Conservation (phyloP, 441 rosid genomes). For the Breynia disticha region DNA sequence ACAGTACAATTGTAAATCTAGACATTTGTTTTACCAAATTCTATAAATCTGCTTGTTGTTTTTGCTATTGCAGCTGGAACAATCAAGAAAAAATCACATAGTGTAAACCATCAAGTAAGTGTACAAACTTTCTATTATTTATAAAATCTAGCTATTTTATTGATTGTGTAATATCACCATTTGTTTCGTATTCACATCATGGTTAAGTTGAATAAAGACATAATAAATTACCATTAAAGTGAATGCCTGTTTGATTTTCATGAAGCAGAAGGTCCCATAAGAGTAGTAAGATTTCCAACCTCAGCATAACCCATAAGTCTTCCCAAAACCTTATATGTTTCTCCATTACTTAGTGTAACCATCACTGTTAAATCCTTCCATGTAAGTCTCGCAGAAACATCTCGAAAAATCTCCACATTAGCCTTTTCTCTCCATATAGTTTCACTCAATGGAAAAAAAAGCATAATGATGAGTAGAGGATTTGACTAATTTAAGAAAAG, state of each 20-base stretch:
- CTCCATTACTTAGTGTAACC: conserved; percentile 66
- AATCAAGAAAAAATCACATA: no score
- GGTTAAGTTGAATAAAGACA: no score
- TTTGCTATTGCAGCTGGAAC: no score
- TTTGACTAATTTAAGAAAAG: neutral
- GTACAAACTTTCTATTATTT: no score
- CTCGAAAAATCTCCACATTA: conserved; percentile 49
- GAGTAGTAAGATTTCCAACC: conserved; percentile 77
- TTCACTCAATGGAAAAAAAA: conserved; percentile 77
- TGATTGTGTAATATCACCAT: no score
- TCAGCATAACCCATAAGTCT: conserved; percentile 88
- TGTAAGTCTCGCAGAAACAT: conserved; percentile 79
- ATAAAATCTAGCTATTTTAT: no score
- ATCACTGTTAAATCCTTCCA: conserved; percentile 94
- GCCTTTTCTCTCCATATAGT: conserved; percentile 71
- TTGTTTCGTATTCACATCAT: no score
- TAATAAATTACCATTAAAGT: conserved; percentile 90
- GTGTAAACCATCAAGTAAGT: no score
- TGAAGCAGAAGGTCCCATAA: conserved; percentile 97
- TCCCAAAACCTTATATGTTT: conserved; percentile 73
- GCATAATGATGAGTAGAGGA: conserved; percentile 5
- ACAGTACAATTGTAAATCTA: no score
- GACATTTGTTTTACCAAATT: no score
- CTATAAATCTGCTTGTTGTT: no score
- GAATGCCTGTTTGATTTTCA: conserved; percentile 97